Evolutionary conservation across 2,329 filamentous ascomycete genomes (phyloP), one percentile per base, ranked within the genome.

Genomic region (Pseudogymnoascus sp.): DNA sequence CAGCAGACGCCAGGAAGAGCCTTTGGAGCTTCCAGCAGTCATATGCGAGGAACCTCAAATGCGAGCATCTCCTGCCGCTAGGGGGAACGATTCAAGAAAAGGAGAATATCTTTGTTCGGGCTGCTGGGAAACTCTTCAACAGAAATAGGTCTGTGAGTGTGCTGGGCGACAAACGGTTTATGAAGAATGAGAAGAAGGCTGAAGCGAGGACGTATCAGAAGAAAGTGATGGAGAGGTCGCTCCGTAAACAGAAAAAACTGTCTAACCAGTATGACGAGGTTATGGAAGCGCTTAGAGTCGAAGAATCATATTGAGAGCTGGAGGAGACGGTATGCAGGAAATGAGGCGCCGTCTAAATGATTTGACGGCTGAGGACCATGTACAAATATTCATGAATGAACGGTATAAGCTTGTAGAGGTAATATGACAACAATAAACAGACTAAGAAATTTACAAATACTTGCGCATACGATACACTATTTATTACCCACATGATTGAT

Each of bases 1-100:
- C 79, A 0, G 68, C 68, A 2, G 79, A 80, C 59, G 81, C 83
- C 0, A 76, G 72, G n/a, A 68, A 72, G 4, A 80, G 82, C 33
- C 71, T 85, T 2, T 73, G 73, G 31, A 66, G 70, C 3, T 85
- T 81, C 77, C 81, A 82, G 69, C 74, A 79, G 63, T 65, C 64
- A 2, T 84, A 80, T 67, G 81, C 81, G 29, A 74, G 77, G 6
- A 73, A 69, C 3, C 65, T 69, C 49, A 69, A 72, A 8, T 74
- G 75, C n/a, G 8, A 55, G n/a, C 70, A 74, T 2, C 66, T 65
- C 12, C 70, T 82, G 4, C 72, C 82, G 0, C 78, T 80, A 0
- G 63, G 67, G 1, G 76, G 76, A 6, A 16, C 59, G 7, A 38
- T 33, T 16, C 61, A 58, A 23, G 31, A 58, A 37, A 55, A 55